Evolutionary conservation across 148 eudicot genomes (phyloP), one percentile per base, ranked within the genome.

Genomic region (Rhododendron henanense): DNA sequence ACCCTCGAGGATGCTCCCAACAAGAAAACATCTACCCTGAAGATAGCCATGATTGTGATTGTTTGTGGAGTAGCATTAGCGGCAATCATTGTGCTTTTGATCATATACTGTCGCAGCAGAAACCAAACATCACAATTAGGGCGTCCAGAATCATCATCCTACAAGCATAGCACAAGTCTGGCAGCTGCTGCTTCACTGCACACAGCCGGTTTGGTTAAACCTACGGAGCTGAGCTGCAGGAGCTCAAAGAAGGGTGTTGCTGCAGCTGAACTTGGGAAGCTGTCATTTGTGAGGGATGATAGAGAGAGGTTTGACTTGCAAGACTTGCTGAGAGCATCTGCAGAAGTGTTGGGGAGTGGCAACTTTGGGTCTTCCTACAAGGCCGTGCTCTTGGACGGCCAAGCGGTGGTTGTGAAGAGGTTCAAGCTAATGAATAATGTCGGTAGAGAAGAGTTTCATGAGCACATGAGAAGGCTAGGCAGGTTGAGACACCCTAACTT

Each of bases 281-380:
- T 96, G 76, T 88, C 88, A 4, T 95, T 95, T 53, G 94, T 96
- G 37, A 92, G 90, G 79, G 93, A 96, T 10, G 98, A 92, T 57
- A 89, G 93, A 69, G 87, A 88, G 78, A 91, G 55, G 79, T 95
- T 96, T 85, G 96, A 96, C 71, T 86, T 96, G 84, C 90, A 90
- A 33, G 95, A 94, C 86, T 83, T 96, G 87, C 86, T 96, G 73
- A 96, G 93, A 47, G 99, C 99, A 2, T 95, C 98, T 11, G 99
- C 99, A 5, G 95, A 94, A 79, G 95, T 95, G 78, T 81, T 96
- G 87, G 99, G 96, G 69, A 93, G 95, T n/a, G 98, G 99, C 23
- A 91, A 87, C 87, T 95, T 96, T 7, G 95, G 94, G 50, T 92
- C 98, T 0, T 91, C 96, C 4, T 96, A 96, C 88, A 95, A 96